Evolutionary conservation across 1,284 basidiomycete species (phyloP).

Genomic region (Trametes sp.): DNA sequence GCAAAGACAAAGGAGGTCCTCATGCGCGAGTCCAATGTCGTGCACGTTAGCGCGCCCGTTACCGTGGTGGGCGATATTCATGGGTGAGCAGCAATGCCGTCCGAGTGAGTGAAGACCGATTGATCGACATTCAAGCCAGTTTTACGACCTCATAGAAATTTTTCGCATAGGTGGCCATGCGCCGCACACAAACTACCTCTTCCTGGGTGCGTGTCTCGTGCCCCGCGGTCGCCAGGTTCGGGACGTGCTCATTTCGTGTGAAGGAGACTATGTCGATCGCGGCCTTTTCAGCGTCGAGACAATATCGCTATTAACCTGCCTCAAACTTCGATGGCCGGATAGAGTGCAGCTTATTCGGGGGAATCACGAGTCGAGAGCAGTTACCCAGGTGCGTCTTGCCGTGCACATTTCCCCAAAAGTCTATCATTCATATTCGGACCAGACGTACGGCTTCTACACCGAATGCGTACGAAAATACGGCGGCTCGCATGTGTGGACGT

Average conservation of each 20-base stretch:
- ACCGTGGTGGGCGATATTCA: slow-evolving; percentile 99
- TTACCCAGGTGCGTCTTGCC: slow-evolving; percentile 82
- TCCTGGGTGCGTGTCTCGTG: slow-evolving; percentile 74
- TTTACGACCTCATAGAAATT: slow-evolving; percentile 99
- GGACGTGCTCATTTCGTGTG: slow-evolving; percentile 17
- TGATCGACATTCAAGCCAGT: slow-evolving; percentile 76
- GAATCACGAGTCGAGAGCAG: slow-evolving; percentile 98
- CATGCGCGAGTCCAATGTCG: slow-evolving; percentile 99
- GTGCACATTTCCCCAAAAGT: slow-evolving; percentile 26
- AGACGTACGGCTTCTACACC: slow-evolving; percentile 99
- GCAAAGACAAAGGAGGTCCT: slow-evolving; percentile 98
- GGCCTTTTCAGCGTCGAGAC: slow-evolving; percentile 99
- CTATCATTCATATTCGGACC: slow-evolving; percentile 33
- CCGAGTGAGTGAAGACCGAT: slow-evolving; percentile 24
- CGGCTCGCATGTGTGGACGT: slow-evolving; percentile 96
- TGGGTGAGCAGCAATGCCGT: slow-evolving; percentile 70
- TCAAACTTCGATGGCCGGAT: slow-evolving; percentile 97
- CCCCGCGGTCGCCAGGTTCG: slow-evolving; percentile 10
- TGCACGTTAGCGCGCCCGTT: slow-evolving; percentile 97
- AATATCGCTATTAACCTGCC: slow-evolving; percentile 95
- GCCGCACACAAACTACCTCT: slow-evolving; percentile 97
- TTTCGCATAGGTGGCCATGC: slow-evolving; percentile 98
- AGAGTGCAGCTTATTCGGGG: slow-evolving; percentile 97
- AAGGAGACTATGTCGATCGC: slow-evolving; percentile 96
- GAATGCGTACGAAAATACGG: slow-evolving; percentile 99